Evolutionary conservation across 2,329 filamentous ascomycete genomes (phyloP).

Genomic region (Rutstroemia sp.): DNA sequence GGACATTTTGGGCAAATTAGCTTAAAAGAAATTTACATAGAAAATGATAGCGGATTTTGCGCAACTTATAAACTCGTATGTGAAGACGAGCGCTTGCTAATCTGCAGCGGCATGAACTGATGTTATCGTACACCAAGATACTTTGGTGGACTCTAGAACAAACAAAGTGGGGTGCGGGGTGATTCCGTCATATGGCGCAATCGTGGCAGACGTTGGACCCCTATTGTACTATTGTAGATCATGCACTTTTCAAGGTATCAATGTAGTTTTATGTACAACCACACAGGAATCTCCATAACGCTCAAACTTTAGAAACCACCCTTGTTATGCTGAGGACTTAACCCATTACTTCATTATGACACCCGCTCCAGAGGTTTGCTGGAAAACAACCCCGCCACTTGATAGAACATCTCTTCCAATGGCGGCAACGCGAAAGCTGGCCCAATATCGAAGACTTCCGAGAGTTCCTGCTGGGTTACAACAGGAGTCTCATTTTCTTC

Average conservation of each 20-base stretch:
- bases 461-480: conserved; percentile 59
- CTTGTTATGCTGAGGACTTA: conserved; percentile 14
- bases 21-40: not conserved
- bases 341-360: conserved; percentile 8
- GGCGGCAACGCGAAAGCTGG: conserved; percentile 63
- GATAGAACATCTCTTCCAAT: conserved; percentile 69
- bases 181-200: conserved; percentile 4
- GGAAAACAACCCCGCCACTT: conserved; percentile 58
- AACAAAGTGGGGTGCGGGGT: conserved; percentile 6
- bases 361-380: conserved; percentile 40
- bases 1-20: conserved; percentile 21
- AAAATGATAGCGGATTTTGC: not conserved
- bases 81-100: not conserved
- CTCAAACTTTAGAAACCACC: conserved; percentile 11
- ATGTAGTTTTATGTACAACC: conserved; percentile 6
- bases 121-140: not conserved
- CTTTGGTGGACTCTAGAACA: not conserved
- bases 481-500: conserved; percentile 51
- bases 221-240: not conserved
- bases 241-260: not conserved
- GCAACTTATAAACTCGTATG: too few relatives aligned
- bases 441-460: conserved; percentile 62
- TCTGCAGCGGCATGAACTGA: too few relatives aligned
- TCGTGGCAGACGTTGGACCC: not conserved
- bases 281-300: conserved; percentile 10